These are phyloP conservation scores for Logfia minima DNA, from an alignment of 129 eudicot species.

Conservation along the genomic window DNA sequence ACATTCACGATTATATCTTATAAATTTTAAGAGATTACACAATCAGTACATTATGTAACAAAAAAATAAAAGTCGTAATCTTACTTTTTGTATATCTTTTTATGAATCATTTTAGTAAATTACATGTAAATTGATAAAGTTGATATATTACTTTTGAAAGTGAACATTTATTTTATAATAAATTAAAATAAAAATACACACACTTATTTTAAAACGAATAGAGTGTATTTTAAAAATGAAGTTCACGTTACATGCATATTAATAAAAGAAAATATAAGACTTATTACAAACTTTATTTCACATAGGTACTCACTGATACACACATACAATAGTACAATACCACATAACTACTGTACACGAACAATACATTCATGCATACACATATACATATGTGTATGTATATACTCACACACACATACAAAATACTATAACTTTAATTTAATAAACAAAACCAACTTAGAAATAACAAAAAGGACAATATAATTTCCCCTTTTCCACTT, in stretches of 20 bases:
- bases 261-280: neutral
- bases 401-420: neutral
- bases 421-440: neutral
- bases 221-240: neutral
- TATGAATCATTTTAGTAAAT: too few species aligned
- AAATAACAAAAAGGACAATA: constrained; percentile 5
- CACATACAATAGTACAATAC: neutral
- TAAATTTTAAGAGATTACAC: too few species aligned
- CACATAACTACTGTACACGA: neutral
- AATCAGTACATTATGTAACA: too few species aligned
- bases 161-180: too few species aligned
- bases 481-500: neutral
- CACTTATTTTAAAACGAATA: too few species aligned
- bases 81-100: too few species aligned
- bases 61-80: too few species aligned
- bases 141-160: too few species aligned
- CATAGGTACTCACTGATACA: neutral
- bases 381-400: neutral
- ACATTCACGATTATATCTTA: too few species aligned
- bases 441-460: neutral
- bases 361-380: neutral
- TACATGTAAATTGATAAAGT: too few species aligned
- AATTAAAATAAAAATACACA: too few species aligned
- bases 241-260: neutral
- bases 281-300: constrained; percentile 3